These are phyloP conservation scores for Echium plantagineum DNA, from an alignment of 257 asterid genomes.

Conservation along the genomic window DNA sequence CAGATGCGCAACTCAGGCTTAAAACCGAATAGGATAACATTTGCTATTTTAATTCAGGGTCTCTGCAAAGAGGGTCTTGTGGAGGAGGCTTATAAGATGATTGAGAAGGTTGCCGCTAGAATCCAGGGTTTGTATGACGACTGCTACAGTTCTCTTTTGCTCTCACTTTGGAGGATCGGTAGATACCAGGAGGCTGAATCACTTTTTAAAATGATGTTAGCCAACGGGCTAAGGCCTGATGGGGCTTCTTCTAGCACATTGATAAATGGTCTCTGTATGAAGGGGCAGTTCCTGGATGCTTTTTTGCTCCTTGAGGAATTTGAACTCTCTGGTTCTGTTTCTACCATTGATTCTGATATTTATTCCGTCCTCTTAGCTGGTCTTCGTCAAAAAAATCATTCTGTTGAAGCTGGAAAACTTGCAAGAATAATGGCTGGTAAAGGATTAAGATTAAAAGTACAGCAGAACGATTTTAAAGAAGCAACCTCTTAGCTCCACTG, in stretches of 20 bases:
- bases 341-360: slow-evolving; percentile 37
- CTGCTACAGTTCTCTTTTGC: slow-evolving; percentile 42
- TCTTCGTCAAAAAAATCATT: slow-evolving; percentile 39
- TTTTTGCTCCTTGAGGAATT: slow-evolving; percentile 36
- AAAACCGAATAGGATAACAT: slow-evolving; percentile 47
- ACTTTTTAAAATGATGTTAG: slow-evolving; percentile 45
- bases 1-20: slow-evolving; percentile 39
- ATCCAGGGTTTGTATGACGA: slow-evolving; percentile 25
- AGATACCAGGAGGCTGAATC: slow-evolving; percentile 44
- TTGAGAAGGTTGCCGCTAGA: slow-evolving; percentile 33
- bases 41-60: slow-evolving; percentile 45
- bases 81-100: slow-evolving; percentile 42
- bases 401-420: slow-evolving; percentile 37
- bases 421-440: slow-evolving; percentile 34
- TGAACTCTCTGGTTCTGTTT: slow-evolving; percentile 32
- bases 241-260: slow-evolving; percentile 43
- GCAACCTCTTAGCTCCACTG: no score
- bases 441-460: slow-evolving; percentile 21
- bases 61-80: slow-evolving; percentile 50
- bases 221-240: slow-evolving; percentile 50
- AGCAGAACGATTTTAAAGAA: slow-evolving; percentile 18
- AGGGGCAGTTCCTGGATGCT: slow-evolving; percentile 51
- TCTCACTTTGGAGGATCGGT: slow-evolving; percentile 45
- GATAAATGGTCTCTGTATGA: slow-evolving; percentile 29
- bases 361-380: slow-evolving; percentile 40